Evolutionary conservation across 2,329 filamentous ascomycete genomes (phyloP).

Genomic region (Xylaria sp.): DNA sequence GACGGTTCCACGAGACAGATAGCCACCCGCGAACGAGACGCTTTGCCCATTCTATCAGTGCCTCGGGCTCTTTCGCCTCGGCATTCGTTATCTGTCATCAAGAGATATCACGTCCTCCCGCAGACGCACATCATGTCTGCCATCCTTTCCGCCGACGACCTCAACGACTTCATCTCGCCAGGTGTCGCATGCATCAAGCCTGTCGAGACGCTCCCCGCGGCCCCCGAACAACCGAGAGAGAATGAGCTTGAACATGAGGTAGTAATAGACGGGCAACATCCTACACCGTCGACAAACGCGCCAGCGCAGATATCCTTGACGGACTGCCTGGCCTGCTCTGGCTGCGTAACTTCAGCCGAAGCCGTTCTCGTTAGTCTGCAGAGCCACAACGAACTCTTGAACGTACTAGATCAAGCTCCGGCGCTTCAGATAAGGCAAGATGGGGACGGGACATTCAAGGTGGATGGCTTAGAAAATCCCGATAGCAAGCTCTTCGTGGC

Average conservation of each 20-base stretch:
- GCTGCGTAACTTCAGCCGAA: slow-evolving; percentile 96
- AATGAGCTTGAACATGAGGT: slow-evolving; percentile 74
- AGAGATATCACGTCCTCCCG: background rate
- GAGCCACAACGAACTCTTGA: slow-evolving; percentile 89
- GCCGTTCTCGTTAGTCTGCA: slow-evolving; percentile 95
- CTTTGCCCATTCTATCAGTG: slow-evolving; percentile 14
- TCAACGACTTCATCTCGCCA: slow-evolving; percentile 99
- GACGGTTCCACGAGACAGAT: slow-evolving; percentile 8
- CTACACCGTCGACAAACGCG: slow-evolving; percentile 56
- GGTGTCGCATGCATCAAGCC: slow-evolving; percentile 98
- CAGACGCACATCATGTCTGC: slow-evolving; percentile 75
- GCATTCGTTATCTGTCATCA: background rate
- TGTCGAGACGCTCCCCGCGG: slow-evolving; percentile 82
- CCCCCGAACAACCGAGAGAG: slow-evolving; percentile 34
- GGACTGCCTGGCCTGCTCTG: slow-evolving; percentile 95
- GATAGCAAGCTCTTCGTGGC: slow-evolving; percentile 85
- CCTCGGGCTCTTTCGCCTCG: slow-evolving; percentile 14
- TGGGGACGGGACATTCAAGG: slow-evolving; percentile 42
- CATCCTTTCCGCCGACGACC: slow-evolving; percentile 93
- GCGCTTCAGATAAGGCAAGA: slow-evolving; percentile 47
- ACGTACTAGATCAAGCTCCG: slow-evolving; percentile 73
- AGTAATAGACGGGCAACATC: slow-evolving; percentile 79
- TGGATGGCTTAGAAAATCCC: slow-evolving; percentile 60
- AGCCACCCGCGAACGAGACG: slow-evolving; percentile 2
- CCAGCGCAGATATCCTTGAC: slow-evolving; percentile 94